Evolutionary conservation across 257 asterid genomes (phyloP).

Genomic region (Cynanchum wilfordii): DNA sequence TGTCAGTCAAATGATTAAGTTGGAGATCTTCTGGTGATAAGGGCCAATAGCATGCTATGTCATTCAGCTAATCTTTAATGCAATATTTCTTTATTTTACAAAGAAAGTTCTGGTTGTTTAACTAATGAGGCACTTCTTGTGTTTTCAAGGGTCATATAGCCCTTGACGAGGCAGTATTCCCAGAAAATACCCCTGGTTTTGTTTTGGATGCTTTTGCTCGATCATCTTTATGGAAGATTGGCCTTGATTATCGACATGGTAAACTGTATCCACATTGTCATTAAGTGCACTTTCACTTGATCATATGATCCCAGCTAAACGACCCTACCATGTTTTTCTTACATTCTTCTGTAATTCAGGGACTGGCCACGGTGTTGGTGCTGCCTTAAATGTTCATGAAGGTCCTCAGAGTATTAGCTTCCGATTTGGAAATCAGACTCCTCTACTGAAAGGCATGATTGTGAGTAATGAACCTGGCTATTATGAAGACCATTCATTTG

Average conservation of each 20-base stretch:
- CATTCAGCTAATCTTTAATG: neutral
- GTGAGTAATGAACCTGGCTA: constrained; percentile 99
- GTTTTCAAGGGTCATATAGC: constrained; percentile 87
- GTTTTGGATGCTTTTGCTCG: constrained; percentile 95
- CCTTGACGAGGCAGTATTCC: constrained; percentile 90
- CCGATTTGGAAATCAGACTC: constrained; percentile 91
- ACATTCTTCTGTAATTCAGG: constrained; percentile 38
- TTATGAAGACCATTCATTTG: constrained; percentile 93
- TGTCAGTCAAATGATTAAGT: neutral
- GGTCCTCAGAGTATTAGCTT: constrained; percentile 99
- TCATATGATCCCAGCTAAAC: neutral
- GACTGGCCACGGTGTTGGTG: constrained; percentile 99
- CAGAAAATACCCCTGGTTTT: constrained; percentile 93
- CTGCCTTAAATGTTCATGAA: constrained; percentile 96
- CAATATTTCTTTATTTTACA: neutral
- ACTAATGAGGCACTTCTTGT: neutral
- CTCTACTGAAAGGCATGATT: constrained; percentile 89
- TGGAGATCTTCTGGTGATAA: neutral
- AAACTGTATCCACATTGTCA: constrained; percentile 17
- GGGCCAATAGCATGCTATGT: neutral
- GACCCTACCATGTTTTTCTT: constrained; percentile 9
- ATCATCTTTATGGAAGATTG: constrained; percentile 90
- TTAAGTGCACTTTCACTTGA: neutral
- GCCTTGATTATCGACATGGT: constrained; percentile 99
- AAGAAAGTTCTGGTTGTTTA: neutral